Evolutionary conservation across 768 basidiomycete species (phyloP).

Genomic region (Tephrocybe sp.): DNA sequence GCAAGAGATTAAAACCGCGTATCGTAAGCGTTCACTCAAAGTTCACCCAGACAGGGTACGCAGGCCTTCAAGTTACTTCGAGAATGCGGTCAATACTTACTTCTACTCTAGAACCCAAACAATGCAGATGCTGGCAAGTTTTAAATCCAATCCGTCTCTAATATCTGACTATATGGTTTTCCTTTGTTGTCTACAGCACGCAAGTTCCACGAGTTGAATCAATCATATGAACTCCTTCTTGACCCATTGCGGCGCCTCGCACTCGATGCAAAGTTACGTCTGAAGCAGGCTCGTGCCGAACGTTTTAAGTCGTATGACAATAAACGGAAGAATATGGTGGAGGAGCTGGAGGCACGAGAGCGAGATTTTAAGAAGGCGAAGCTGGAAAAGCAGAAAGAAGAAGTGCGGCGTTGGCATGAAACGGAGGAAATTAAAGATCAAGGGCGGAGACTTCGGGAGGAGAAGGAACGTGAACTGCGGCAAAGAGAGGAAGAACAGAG

Average conservation of each 20-base stretch:
- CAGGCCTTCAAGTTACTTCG: neutral
- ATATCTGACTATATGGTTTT: neutral
- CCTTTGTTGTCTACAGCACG: conserved; percentile 41
- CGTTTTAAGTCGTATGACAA: conserved; percentile 70
- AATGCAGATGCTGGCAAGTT: conserved; percentile 74
- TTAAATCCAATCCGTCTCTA: neutral
- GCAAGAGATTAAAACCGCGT: conserved; percentile 77
- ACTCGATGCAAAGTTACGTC: conserved; percentile 75
- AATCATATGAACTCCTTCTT: conserved; percentile 77
- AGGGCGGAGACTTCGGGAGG: conserved; percentile 66
- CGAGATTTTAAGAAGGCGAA: conserved; percentile 73
- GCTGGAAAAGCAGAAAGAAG: conserved; percentile 60
- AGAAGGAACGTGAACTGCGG: conserved; percentile 55
- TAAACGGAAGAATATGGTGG: conserved; percentile 73
- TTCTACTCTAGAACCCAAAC: conserved; percentile 61
- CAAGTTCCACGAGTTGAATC: conserved; percentile 84
- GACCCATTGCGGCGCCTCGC: conserved; percentile 79
- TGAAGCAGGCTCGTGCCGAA: conserved; percentile 65
- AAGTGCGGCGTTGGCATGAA: conserved; percentile 53
- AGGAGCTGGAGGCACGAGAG: conserved; percentile 80
- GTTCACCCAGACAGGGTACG: conserved; percentile 84
- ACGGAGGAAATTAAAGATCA: conserved; percentile 76
- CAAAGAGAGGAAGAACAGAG: conserved; percentile 43
- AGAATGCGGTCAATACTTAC: neutral
- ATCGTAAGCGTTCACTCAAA: conserved; percentile 77